Evolutionary conservation across 2,329 filamentous ascomycete genomes (phyloP), one percentile per base, ranked within the genome.

Genomic region (Teratosphaeria viscida): DNA sequence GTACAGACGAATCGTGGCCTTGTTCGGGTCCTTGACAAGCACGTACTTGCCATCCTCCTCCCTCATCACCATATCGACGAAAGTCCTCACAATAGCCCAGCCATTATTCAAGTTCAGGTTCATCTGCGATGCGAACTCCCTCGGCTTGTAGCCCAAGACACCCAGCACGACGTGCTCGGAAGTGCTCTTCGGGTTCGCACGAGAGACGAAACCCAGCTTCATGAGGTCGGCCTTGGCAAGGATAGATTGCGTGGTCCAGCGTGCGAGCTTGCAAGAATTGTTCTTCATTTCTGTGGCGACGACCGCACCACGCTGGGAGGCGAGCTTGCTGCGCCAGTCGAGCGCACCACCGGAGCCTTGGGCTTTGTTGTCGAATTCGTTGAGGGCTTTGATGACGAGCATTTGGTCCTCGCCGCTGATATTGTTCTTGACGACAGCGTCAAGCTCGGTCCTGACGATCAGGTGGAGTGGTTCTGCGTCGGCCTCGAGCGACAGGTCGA

Each of bases 251-350:
- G 92, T 90, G 35, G 94, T 96, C 94, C 94, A 99, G 74, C 94
- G 83, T 60, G 94, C 94, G 64, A 99, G 86, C 82, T 99, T 99
- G 88, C 90, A 95, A 73, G 86, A 91, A 84, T 99, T 99, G 85
- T 99, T 99, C 89, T 99, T 99, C 94, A 99, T 99, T 81, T 99
- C 94, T 12, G 94, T 99, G 23, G 94, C 94, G 29, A 99, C 89
- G 52, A 99, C 92, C 60, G 94, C 94, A 85, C 94, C 94, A 71
- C 94, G 88, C 80, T 96, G 92, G 69, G 87, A 90, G 65, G 89
- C 88, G 62, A 99, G 84, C 84, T 99, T 99, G 67, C 86, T 88
- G 74, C 94, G 85, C 94, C 94, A 99, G 82, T 99, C 94, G 57
- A 99, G 83, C 59, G 94, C 94, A 65, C 92, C 91, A 67, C 94